Evolutionary conservation across 1,284 basidiomycete species (phyloP), one percentile per base, ranked within the genome.

Genomic region (Apiotrichum veenhuisii): DNA sequence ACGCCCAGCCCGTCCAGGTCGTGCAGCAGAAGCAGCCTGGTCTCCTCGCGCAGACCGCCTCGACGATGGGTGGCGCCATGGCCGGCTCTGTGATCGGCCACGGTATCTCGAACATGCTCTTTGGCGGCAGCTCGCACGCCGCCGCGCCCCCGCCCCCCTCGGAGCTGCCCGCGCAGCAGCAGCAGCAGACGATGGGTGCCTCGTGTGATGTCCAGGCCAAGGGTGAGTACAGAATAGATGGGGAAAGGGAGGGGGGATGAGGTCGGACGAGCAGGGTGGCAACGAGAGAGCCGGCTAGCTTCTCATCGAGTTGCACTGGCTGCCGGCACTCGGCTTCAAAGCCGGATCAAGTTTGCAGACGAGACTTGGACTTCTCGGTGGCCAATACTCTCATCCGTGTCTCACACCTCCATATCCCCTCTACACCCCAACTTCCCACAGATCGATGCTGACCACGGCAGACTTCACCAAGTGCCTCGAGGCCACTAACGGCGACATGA

Each of bases 61-160:
- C 77, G 15, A 82, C 82, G 45, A 81, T 82, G 57, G 81, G 81
- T 44, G 81, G 82, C 69, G 82, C 80, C 38, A 76, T 82, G 30
- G 74, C 74, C 18, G 76, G 76, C 43, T 81, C 80, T 10, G 79
- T 81, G 49, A 73, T 83, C 45, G 82, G 81, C 34, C 82, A 83
- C 72, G 82, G 81, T 44, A 76, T 83, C 59, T 76, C 71, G 54
- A 80, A 75, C 74, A 82, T 82, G 78, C 75, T 83, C 46, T 83
- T 82, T 58, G 82, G 82, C 22, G 78, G 78, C 46, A 65, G 71
- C 26, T 61, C 71, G 46, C 52, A 62, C 40, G 64, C 67, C 49
- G 64, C 66, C 12, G 66, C 66, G 25, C 73, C 75, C 23, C 75
- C 78, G 9, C 66, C 72, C 1, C 72, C 67, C 15, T 70, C 73